phyloP scores from a whole-genome alignment of 345 rosid species.

The Excoecaria agallocha region DNA sequence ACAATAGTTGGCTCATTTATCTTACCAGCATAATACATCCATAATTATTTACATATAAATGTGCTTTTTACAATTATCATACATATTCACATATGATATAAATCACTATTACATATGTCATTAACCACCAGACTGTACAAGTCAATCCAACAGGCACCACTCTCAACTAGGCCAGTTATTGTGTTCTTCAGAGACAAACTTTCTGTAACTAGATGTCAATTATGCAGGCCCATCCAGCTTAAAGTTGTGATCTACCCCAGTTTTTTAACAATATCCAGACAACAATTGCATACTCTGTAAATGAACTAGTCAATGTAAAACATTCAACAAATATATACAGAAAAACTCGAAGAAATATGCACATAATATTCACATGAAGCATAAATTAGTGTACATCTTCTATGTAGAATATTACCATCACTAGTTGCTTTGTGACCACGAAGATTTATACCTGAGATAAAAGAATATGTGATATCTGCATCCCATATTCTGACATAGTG shows the following conservation, averaged over 20 bases:
- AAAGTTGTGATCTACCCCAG: background rate
- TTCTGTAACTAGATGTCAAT: too few species aligned
- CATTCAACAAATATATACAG: background rate
- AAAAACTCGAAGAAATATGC: conserved; percentile 5
- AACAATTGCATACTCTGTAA: background rate
- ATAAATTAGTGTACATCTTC: background rate
- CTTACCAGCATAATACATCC: background rate
- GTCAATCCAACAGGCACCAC: background rate
- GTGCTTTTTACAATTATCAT: background rate
- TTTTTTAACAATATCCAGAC: background rate
- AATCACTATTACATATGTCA: background rate
- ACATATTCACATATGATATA: background rate
- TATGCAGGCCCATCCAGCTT: background rate
- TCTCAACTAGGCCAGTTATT: background rate
- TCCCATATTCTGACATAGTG: conserved; percentile 55
- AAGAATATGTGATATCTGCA: conserved; percentile 58
- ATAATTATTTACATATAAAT: background rate
- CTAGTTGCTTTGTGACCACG: background rate
- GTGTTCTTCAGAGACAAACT: background rate
- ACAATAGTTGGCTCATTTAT: background rate
- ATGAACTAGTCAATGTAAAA: background rate
- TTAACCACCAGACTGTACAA: background rate
- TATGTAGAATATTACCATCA: background rate
- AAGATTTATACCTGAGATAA: conserved; percentile 59
- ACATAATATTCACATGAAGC: background rate